Conservation (phyloP, 2,329 filamentous ascomycete species). For the Hypoxylon sp. region DNA sequence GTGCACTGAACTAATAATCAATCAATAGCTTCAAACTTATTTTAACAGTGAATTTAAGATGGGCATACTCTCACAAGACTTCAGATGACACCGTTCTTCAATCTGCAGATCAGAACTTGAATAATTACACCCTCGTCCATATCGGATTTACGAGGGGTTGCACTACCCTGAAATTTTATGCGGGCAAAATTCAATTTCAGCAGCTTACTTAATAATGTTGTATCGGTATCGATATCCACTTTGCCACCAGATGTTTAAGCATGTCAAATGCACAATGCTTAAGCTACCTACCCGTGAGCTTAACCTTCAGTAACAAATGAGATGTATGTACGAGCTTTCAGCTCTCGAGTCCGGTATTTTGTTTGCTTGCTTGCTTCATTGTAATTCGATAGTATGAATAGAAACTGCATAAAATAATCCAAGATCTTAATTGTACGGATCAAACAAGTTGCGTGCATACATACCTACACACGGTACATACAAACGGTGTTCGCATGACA, state of each 20-base stretch:
- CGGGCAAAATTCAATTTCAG: slow-evolving; percentile 2
- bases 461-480: no score
- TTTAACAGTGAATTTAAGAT: no score
- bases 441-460: no score
- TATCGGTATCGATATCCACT: slow-evolving; percentile 2
- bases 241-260: slow-evolving; percentile 21
- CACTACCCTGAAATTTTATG: slow-evolving; percentile 7
- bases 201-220: no score
- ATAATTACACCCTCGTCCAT: slow-evolving; percentile 2
- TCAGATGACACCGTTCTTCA: no score
- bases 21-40: no score
- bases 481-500: no score
- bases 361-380: slow-evolving; percentile 1
- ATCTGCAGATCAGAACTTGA: no score
- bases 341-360: not conserved
- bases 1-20: no score
- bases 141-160: slow-evolving; percentile 25
- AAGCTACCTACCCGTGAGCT: slow-evolving; percentile 12
- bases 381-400: no score
- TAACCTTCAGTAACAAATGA: no score
- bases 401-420: slow-evolving; percentile 3
- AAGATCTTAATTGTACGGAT: slow-evolving; percentile 16
- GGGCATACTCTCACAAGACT: no score
- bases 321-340: not conserved
- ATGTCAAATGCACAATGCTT: slow-evolving; percentile 19